These are phyloP conservation scores for Stagonosporopsis cucurbitacearum DNA, from an alignment of 2,329 filamentous ascomycete species.

Conservation along the genomic window DNA sequence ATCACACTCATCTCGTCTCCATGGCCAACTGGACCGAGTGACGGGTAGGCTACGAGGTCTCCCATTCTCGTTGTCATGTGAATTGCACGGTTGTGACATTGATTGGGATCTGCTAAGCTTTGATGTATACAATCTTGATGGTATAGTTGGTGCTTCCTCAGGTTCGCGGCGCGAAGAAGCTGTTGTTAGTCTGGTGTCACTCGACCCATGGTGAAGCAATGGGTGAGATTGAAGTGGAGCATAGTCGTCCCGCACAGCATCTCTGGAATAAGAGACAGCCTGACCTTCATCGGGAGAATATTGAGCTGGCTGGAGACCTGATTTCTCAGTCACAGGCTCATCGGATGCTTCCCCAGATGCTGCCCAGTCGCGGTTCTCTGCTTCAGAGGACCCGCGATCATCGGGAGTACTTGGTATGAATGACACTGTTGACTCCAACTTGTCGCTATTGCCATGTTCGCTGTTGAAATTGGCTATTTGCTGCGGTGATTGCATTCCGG, in stretches of 20 bases:
- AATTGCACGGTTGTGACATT: neutral
- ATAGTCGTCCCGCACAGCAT: neutral
- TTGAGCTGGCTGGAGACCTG: neutral
- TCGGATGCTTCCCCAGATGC: neutral
- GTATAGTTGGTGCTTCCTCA: neutral
- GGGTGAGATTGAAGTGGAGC: neutral
- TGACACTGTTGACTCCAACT: neutral
- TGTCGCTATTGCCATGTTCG: neutral
- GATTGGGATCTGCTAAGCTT: neutral
- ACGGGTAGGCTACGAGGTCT: neutral
- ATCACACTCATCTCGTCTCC: neutral
- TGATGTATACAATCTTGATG: neutral
- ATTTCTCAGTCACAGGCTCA: neutral
- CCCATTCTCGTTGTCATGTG: neutral
- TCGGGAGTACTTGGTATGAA: neutral
- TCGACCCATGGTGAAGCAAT: neutral
- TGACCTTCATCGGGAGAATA: neutral
- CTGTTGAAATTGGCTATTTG: neutral
- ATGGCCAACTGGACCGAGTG: neutral
- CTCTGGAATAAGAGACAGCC: neutral
- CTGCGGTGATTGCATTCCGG: neutral
- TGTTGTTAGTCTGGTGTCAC: neutral
- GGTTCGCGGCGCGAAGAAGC: neutral
- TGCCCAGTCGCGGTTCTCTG: neutral
- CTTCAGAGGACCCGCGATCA: neutral